A percentile compares a stretch with the other conserved stretches of the same genome.
These are phyloP conservation scores for Kodamaea neixiangensis DNA, from an alignment of 805 yeast genomes.

Conservation along the genomic window DNA sequence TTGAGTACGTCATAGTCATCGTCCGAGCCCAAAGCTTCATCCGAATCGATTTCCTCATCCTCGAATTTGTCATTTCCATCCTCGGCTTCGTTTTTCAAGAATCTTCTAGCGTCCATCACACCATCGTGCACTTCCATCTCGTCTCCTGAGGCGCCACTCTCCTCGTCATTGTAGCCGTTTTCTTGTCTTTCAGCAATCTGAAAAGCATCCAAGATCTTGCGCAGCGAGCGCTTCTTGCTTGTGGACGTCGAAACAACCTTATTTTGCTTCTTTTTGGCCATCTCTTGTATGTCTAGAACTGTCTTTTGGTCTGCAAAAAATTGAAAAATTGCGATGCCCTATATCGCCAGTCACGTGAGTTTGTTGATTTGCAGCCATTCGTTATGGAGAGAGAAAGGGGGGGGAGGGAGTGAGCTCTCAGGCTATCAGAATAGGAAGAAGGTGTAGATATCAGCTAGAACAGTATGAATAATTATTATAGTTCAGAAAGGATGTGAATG, in stretches of 20 bases:
- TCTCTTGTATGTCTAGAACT: not conserved
- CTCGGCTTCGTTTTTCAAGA: conserved; percentile 23
- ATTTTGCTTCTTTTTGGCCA: conserved; percentile 17
- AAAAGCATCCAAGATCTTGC: conserved; percentile 45
- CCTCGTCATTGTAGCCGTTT: conserved; percentile 24
- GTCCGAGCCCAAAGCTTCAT: conserved; percentile 84
- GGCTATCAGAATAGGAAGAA: too few species aligned
- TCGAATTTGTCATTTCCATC: conserved; percentile 38
- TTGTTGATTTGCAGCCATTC: not conserved
- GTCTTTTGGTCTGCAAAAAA: not conserved
- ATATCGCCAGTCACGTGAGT: conserved; percentile 5
- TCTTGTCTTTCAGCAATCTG: conserved; percentile 45
- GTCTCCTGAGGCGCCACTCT: conserved; percentile 17
- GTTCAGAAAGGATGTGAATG: too few species aligned
- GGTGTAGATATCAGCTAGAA: too few species aligned
- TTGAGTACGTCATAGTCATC: conserved; percentile 64
- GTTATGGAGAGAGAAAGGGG: not conserved
- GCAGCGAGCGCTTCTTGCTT: conserved; percentile 34
- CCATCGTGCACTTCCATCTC: conserved; percentile 33
- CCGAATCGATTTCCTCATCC: conserved; percentile 77
- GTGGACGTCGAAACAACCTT: conserved; percentile 10
- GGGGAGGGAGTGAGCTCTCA: too few species aligned
- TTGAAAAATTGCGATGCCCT: conserved; percentile 4
- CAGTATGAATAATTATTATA: too few species aligned
- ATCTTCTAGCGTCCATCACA: conserved; percentile 42